Evolutionary conservation across 2,329 filamentous ascomycete species (phyloP), one percentile per base, ranked within the genome.

Genomic region (Colletotrichum endophyticum): DNA sequence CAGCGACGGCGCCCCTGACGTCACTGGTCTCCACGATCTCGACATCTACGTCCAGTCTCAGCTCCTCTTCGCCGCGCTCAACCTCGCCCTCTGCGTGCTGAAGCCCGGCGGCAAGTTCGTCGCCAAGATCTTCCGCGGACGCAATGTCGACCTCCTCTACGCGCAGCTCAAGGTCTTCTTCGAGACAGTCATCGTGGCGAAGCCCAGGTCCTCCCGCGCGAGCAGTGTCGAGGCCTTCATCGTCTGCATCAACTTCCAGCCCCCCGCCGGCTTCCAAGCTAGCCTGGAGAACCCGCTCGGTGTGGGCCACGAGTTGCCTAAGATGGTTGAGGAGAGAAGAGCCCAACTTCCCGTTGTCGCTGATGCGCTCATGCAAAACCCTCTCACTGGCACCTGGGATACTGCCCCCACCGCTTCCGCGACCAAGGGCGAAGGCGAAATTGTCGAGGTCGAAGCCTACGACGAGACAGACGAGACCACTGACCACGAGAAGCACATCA

Each of bases 11-110:
- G 97, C 97, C 0, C 97, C 97, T 1, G 97, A 99, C 81, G 97
- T 99, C 15, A 99, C 97, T 1, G 97, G 97, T 25, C 90, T 99
- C 2, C 97, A 99, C 84, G 97, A 99, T 84, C 92, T 99, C 44
- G 97, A 99, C 85, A 99, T 99, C 80, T 99, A 99, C 85, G 95
- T 99, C 22, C 97, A 99, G 86, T 96, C 95, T 11, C 97, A 99
- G 85, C 91, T 99, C 11, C 93, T 99, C 66, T 98, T 98, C 85
- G 95, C 96, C 0, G 97, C 97, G 0, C 91, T 99, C 25, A 98
- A 98, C 84, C 92, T 99, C 4, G 96, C 97, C 1, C 92, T 98
- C 15, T 98, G 96, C 83, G 96, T 99, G 15, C 91, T 99, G 27
- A 94, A 95, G 76, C 96, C 96, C 0, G 97, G 97, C 59, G 97